These are phyloP conservation scores for Silybum marianum DNA, from an alignment of 129 eudicot genomes.

Conservation along the genomic window DNA sequence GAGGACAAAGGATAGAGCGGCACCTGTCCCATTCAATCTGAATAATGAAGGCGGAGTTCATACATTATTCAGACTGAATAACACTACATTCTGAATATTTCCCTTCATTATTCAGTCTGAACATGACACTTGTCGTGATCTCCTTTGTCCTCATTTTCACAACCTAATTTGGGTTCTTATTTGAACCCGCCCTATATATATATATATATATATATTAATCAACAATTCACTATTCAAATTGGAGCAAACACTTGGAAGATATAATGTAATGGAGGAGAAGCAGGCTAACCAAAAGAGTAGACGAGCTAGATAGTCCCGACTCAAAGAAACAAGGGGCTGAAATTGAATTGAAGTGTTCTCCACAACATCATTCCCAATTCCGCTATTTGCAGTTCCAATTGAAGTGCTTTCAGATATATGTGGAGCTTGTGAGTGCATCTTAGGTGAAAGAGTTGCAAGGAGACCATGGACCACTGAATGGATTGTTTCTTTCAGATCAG, in stretches of 20 bases:
- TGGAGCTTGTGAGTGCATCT: conserved; percentile 88
- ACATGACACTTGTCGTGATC: no score
- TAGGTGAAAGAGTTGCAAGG: conserved; percentile 93
- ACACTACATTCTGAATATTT: no score
- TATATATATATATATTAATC: no score
- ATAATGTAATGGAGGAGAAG: conserved; percentile 2
- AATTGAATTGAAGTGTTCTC: conserved; percentile 90
- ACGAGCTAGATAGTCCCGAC: conserved; percentile 92
- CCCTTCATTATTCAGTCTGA: no score
- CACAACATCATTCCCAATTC: conserved; percentile 57
- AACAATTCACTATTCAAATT: neutral
- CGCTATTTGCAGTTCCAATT: conserved; percentile 47
- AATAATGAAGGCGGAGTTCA: no score
- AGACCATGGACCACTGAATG: conserved; percentile 95
- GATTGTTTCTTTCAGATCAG: conserved; percentile 72
- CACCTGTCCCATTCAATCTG: no score
- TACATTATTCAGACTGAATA: no score
- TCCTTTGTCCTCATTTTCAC: no score
- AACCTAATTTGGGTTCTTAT: no score
- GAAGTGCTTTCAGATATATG: conserved; percentile 54
- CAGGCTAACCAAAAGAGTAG: conserved; percentile 76
- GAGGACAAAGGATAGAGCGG: no score
- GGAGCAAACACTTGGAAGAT: neutral
- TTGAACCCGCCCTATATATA: no score
- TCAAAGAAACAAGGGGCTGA: conserved; percentile 78